Base-by-base conservation (phyloP, 345 rosid species). In the Euphorbia lathyris region DNA sequence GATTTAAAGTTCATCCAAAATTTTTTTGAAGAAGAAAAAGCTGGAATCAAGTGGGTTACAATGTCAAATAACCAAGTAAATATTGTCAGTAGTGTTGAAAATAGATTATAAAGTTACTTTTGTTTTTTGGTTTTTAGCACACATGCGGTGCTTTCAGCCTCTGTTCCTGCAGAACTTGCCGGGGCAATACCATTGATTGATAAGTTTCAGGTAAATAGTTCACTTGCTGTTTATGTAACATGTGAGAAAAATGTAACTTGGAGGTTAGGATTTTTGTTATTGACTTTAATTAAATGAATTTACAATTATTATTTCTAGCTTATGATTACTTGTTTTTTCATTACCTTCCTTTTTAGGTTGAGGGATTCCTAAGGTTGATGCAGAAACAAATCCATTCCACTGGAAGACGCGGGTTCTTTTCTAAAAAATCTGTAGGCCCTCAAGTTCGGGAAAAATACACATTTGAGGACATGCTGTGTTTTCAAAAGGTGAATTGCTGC, bases 381-480 rank as follows among this genome's bases (percentile, higher is more conserved):
- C 97, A 87, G 87, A 95, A 95, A 75, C 97, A 89, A 74, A 90
- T 93, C 74, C 94, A 88, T 34, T 94, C 96, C 79, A 85, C 84
- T 27, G 97, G 96, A 30, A 95, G 86, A 60, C 97, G 97, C 62
- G 89, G 96, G 14, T 90, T 95, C 79, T 95, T 95, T 77, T 88
- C 84, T 17, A 95, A 92, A 75, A 95, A 90, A 69, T 79, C 96
- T 9, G 74, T 63, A 1, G 96, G 92, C 36, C 81, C 87, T 78
- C 88, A 87, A 75, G 85, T 86, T 71, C 86, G 84, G 64, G 99
- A 88, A 66, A 93, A 86, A 69, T 90, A 87, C 83, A 90, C 97
- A 7, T 88, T 95, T 67, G 97, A 92, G 84, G 99, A 95, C 76
- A 95, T 95, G 99, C 73, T 95, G 56, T 92, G 93, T 79, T 95